Percentiles rank a stretch among this genome's conserved stretches.
Conservation (phyloP, 2,329 filamentous ascomycete genomes). For the Fusarium aywerte region DNA sequence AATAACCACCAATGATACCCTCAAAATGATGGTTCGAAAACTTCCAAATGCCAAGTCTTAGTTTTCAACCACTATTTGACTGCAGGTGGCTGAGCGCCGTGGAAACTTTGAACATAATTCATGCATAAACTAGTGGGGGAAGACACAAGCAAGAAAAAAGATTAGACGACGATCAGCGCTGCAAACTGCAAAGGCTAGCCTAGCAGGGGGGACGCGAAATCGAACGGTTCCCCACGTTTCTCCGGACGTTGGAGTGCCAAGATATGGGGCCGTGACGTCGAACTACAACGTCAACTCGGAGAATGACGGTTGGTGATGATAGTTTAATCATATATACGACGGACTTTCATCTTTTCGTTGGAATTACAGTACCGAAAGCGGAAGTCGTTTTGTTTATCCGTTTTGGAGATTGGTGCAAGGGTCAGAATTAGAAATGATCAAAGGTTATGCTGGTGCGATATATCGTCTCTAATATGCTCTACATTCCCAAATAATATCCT, state of each 20-base stretch:
- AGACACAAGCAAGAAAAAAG: not conserved
- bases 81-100: slow-evolving; percentile 6
- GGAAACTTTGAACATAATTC: not conserved
- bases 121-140: slow-evolving; percentile 6
- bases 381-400: not conserved
- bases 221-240: slow-evolving; percentile 27
- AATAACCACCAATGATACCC: not conserved
- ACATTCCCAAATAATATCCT: not conserved
- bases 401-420: not conserved
- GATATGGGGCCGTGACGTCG: slow-evolving; percentile 23
- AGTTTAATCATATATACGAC: not conserved
- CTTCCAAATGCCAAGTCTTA: not conserved
- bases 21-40: not conserved
- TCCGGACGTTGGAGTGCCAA: slow-evolving; percentile 18
- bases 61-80: not conserved
- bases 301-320: not conserved
- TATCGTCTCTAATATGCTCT: not conserved
- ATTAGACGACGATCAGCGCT: slow-evolving; percentile 1
- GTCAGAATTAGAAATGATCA: not conserved
- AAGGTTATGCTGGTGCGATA: not conserved
- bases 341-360: not conserved
- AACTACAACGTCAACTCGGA: not conserved
- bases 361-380: not conserved
- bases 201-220: slow-evolving; percentile 4
- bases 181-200: not conserved